Conservation (phyloP, 2,329 filamentous ascomycete genomes). For the Allantophomopsis cytisporea region DNA sequence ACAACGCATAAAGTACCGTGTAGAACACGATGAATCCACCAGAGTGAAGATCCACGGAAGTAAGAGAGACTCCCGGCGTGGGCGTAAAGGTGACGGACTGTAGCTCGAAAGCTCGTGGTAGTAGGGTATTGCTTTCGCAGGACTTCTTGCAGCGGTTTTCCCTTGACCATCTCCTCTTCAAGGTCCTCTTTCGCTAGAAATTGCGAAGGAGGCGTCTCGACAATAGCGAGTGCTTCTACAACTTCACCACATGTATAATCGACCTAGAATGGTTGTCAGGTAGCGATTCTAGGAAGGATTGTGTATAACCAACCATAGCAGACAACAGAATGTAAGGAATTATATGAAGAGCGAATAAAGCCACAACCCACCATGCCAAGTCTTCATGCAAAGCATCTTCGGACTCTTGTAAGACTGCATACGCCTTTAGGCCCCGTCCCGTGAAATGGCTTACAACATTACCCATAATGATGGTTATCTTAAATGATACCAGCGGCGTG, state of each 20-base stretch:
- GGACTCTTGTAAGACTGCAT: too few species aligned
- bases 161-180: slow-evolving; percentile 16
- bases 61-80: slow-evolving; percentile 50
- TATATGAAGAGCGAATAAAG: too few species aligned
- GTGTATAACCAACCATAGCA: too few species aligned
- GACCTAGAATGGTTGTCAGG: slow-evolving; percentile 21
- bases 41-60: slow-evolving; percentile 52
- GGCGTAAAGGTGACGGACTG: slow-evolving; percentile 45
- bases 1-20: slow-evolving; percentile 24
- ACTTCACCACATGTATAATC: slow-evolving; percentile 46
- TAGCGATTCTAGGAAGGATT: too few species aligned
- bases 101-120: slow-evolving; percentile 43
- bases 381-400: too few species aligned
- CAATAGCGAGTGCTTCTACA: slow-evolving; percentile 45
- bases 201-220: slow-evolving; percentile 42
- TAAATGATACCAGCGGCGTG: too few species aligned
- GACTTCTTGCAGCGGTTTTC: slow-evolving; percentile 22
- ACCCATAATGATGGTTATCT: too few species aligned
- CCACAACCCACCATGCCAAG: too few species aligned
- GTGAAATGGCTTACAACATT: too few species aligned
- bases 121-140: slow-evolving; percentile 39
- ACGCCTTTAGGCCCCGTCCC: too few species aligned
- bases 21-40: slow-evolving; percentile 19
- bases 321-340: too few species aligned
- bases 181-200: slow-evolving; percentile 18